phyloP scores from a whole-genome alignment of 257 asterid species.

The Nicotiana undulata region DNA sequence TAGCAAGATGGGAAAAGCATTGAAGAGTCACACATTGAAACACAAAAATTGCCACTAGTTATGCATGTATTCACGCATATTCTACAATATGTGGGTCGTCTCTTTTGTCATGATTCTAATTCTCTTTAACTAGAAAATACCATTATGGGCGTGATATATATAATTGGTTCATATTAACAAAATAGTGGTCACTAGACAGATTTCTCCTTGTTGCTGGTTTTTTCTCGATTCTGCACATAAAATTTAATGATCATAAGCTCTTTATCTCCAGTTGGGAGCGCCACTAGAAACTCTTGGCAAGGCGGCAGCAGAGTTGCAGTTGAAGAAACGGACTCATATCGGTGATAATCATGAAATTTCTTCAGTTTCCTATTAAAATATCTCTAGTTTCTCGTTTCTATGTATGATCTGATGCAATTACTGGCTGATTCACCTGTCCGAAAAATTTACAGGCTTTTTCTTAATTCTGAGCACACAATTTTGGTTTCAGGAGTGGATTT shows the following conservation, averaged over 20 bases:
- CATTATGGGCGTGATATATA: not conserved
- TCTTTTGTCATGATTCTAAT: not conserved
- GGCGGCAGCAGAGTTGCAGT: constrained; percentile 75
- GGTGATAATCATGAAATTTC: constrained; percentile 29
- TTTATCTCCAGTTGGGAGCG: constrained; percentile 69
- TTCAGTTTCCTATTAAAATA: not conserved
- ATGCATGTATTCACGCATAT: not conserved
- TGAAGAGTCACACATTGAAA: not conserved
- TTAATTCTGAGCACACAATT: not conserved
- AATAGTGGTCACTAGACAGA: not conserved
- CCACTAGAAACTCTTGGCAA: constrained; percentile 52
- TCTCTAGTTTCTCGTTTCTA: not conserved
- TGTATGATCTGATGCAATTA: not conserved
- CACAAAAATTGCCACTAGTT: not conserved
- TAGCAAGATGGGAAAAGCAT: not conserved
- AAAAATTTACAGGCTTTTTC: not conserved
- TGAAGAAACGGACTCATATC: constrained; percentile 73
- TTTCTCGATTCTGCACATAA: not conserved
- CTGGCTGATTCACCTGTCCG: constrained; percentile 1
- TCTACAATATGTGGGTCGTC: not conserved
- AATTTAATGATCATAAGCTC: not conserved
- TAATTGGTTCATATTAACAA: not conserved
- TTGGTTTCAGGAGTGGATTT: constrained; percentile 75
- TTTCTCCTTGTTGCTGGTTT: not conserved
- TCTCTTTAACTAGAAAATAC: not conserved